Conservation (phyloP, 2,329 filamentous ascomycete genomes). For the Stylonectria norvegica region DNA sequence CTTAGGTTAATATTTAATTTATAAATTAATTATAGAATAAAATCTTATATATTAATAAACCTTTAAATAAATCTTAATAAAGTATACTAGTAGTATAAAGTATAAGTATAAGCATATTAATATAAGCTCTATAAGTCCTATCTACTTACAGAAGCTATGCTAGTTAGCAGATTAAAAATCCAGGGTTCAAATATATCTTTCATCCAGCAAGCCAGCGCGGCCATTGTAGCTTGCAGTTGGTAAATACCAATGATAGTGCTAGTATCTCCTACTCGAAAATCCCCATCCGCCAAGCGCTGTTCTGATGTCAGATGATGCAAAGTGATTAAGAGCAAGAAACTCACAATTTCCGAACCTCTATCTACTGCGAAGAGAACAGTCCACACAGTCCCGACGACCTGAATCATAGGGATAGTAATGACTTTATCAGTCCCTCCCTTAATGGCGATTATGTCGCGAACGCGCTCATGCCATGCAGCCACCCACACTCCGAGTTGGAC, state of each 20-base stretch:
- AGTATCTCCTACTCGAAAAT: slow-evolving; percentile 6
- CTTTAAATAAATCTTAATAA: too few species aligned
- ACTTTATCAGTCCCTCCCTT: slow-evolving; percentile 1
- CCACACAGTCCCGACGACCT: slow-evolving; percentile 8
- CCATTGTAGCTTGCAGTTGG: slow-evolving; percentile 3
- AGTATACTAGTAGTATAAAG: too few species aligned
- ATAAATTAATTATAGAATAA: too few species aligned
- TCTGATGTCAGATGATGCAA: slow-evolving; percentile 1
- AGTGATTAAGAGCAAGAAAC: neutral
- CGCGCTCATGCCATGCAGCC: slow-evolving; percentile 13
- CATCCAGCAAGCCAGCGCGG: neutral
- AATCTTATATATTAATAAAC: too few species aligned
- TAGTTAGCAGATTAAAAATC: neutral
- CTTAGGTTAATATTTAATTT: too few species aligned
- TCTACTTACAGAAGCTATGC: too few species aligned
- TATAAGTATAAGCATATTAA: too few species aligned
- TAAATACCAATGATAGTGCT: slow-evolving; percentile 7
- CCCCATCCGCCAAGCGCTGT: slow-evolving; percentile 4
- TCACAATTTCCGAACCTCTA: slow-evolving; percentile 6
- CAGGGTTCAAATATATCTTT: slow-evolving; percentile 4
- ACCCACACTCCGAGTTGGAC: slow-evolving; percentile 8
- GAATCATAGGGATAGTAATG: slow-evolving; percentile 7
- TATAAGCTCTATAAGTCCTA: too few species aligned
- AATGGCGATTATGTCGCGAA: slow-evolving; percentile 6
- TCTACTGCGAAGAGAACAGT: slow-evolving; percentile 11